phyloP scores from a whole-genome alignment of 305 asterid genomes.

The Rubia peregrina region DNA sequence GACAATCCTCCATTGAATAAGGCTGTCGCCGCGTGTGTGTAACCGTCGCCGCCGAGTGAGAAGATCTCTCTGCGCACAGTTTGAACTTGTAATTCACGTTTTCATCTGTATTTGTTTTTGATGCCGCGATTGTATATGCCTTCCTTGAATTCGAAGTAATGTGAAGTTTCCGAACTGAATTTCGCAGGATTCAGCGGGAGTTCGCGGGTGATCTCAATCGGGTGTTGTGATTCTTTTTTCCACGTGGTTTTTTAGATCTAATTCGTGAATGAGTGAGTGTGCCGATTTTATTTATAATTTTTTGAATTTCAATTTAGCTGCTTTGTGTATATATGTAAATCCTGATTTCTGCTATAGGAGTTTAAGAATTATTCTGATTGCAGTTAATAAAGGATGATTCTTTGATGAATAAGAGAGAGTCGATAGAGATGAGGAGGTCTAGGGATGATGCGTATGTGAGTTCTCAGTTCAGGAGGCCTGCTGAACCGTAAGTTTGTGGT shows the following conservation, averaged over 20 bases:
- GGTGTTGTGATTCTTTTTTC: slow-evolving; percentile 10
- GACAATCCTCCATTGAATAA: slow-evolving; percentile 4
- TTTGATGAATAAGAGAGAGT: slow-evolving; percentile 21
- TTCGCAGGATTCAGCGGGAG: slow-evolving; percentile 22
- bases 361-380: slow-evolving; percentile 24
- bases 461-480: slow-evolving; percentile 51
- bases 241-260: slow-evolving; percentile 44
- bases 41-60: slow-evolving; percentile 12
- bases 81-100: slow-evolving; percentile 18
- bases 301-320: slow-evolving; percentile 23
- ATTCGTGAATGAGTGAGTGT: slow-evolving; percentile 22
- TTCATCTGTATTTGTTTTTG: not conserved
- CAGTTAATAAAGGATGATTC: slow-evolving; percentile 39
- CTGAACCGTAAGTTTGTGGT: slow-evolving; percentile 49
- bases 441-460: slow-evolving; percentile 48
- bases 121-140: slow-evolving; percentile 19
- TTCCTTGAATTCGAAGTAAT: slow-evolving; percentile 52
- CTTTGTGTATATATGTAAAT: not conserved
- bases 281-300: slow-evolving; percentile 9
- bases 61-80: slow-evolving; percentile 35
- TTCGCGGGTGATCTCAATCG: slow-evolving; percentile 28
- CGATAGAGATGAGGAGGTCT: slow-evolving; percentile 62
- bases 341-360: slow-evolving; percentile 14
- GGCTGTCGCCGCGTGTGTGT: slow-evolving; percentile 8
- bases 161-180: slow-evolving; percentile 26